Conservation (phyloP, 768 basidiomycete species). For the Pilatotrama ljubarskyi region DNA sequence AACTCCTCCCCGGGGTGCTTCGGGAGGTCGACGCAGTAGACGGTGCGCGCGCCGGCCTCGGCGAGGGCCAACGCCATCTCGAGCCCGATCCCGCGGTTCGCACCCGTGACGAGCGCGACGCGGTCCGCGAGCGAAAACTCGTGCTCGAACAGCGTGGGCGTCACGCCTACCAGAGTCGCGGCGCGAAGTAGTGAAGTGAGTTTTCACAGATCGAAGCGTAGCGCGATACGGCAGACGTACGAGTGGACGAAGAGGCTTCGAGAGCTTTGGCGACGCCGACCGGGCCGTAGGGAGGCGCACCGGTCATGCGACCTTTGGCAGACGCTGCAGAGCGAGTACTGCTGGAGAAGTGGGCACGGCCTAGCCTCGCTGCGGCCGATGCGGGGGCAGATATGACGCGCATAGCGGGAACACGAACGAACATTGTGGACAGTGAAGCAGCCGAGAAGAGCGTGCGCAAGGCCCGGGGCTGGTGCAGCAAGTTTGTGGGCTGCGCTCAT, state of each 20-base stretch:
- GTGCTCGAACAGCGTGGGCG: conserved; percentile 27
- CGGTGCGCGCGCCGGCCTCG: conserved; percentile 65
- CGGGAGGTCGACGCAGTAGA: conserved; percentile 72
- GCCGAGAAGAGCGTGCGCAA: background rate
- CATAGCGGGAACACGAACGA: background rate
- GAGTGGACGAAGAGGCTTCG: conserved; percentile 49
- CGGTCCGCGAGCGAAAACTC: conserved; percentile 35
- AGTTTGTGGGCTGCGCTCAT: background rate
- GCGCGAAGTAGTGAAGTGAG: background rate
- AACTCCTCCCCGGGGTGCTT: conserved; percentile 57
- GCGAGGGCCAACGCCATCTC: conserved; percentile 77
- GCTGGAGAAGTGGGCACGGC: conserved; percentile 7
- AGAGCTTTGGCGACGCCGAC: conserved; percentile 64
- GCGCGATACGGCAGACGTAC: conserved; percentile 4
- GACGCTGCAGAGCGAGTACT: background rate
- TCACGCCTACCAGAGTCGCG: conserved; percentile 14
- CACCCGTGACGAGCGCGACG: conserved; percentile 42
- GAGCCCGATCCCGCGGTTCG: conserved; percentile 61
- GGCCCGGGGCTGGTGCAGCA: background rate
- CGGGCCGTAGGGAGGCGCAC: conserved; percentile 57
- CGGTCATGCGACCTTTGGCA: conserved; percentile 13
- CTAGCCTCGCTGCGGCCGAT: background rate
- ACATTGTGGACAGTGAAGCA: background rate
- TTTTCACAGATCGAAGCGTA: conserved; percentile 38
- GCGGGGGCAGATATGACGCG: background rate